Base-by-base conservation (phyloP, 805 yeast species). In the Wickerhamiella qilinensis region DNA sequence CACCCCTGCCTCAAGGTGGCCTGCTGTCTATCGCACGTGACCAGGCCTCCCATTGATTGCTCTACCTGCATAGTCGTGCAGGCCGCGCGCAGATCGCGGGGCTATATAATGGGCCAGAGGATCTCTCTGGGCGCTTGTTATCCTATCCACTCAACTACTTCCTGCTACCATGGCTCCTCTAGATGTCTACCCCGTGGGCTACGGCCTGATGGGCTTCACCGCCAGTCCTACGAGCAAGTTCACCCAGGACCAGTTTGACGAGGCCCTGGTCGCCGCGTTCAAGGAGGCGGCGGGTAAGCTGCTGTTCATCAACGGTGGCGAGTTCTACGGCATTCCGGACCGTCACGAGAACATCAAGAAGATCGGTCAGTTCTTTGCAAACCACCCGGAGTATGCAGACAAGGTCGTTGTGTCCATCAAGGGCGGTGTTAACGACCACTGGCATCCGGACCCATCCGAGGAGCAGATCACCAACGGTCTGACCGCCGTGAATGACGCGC, bases 131-230 rank as follows among this genome's bases (percentile, higher is more conserved):
- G 25, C 25, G 25, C 25, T 22, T 6, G 25, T 22, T 22, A 22
- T 22, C 25, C 25, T 22, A 6, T 22, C 25, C 25, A 7, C 25
- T 22, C 25, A 22, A 22, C 11, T 6, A 11, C 25, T 6, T 7
- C 11, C 25, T n/a, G 25, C 25, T 22, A 7, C 25, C 11, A 7
- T 22, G 25, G 25, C 25, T 22, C 11, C 30, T 28, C 20, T 15
- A 11, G 20, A 30, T 18, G 33, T 16, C 7, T 7, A 7, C 20
- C 31, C 33, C 14, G 43, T 52, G 30, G 94, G 94, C 33, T 73
- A 69, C 47, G 94, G 95, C 33, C 66, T 83, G 45, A 82, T 85
- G 94, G 71, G 78, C 40, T 64, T 81, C 54, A 80, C 94, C 1
- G 73, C 81, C 82, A 65, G 67, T 30, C 69, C 76, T 0, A 44